Conservation (phyloP, 257 asterid genomes). For the Cordia subcordata region DNA sequence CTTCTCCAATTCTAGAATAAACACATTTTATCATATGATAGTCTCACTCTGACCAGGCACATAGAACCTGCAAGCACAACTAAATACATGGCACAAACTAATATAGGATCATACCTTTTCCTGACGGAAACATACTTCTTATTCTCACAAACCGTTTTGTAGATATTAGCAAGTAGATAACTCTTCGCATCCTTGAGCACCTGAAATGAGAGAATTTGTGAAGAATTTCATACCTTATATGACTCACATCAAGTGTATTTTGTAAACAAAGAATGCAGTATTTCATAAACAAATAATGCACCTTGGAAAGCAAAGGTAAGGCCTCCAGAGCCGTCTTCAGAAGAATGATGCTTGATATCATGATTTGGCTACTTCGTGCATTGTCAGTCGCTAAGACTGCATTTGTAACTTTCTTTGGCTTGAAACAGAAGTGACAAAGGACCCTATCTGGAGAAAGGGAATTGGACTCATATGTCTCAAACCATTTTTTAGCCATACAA, state of each 20-base stretch:
- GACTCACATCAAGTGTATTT: conserved; percentile 1
- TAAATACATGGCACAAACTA: conserved; percentile 12
- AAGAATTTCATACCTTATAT: conserved; percentile 20
- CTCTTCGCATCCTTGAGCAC: conserved; percentile 93
- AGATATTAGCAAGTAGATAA: conserved; percentile 75
- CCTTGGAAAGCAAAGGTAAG: conserved; percentile 88
- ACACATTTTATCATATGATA: conserved; percentile 3
- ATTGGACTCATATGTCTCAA: neutral
- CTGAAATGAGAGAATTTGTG: conserved; percentile 29
- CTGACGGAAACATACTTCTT: conserved; percentile 73
- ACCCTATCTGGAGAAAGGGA: conserved; percentile 70
- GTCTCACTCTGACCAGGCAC: neutral
- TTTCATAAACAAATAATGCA: conserved; percentile 20
- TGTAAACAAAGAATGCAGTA: conserved; percentile 23
- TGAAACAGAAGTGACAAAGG: conserved; percentile 97
- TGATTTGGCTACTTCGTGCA: conserved; percentile 74
- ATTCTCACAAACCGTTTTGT: conserved; percentile 81
- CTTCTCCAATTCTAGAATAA: conserved; percentile 73
- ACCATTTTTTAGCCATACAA: conserved; percentile 11
- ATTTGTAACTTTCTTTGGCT: conserved; percentile 79
- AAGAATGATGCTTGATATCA: conserved; percentile 86
- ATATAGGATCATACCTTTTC: conserved; percentile 48
- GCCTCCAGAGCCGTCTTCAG: conserved; percentile 95
- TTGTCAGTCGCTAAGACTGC: conserved; percentile 63
- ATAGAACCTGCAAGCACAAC: too few species aligned